Evolutionary conservation across 2,329 filamentous ascomycete genomes (phyloP), one percentile per base, ranked within the genome.

Genomic region (Allantophomopsis lycopodina): DNA sequence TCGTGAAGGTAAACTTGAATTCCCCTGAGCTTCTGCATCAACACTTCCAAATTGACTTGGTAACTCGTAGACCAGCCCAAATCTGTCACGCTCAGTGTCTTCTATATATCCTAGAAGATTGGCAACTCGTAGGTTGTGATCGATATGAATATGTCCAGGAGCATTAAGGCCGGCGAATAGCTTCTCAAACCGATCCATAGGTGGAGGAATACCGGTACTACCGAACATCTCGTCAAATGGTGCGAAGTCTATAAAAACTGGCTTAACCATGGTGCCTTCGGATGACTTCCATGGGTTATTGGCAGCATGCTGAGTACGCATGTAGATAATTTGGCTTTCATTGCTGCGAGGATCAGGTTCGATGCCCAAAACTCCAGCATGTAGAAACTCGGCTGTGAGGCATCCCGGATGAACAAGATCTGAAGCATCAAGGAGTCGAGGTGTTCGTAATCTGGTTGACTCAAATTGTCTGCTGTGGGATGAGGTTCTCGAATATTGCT

Each of bases 61-160:
- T 21, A 88, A 73, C 37, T 82, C 77, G 50, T 85, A 89, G 10
- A 89, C 70, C 10, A 89, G 64, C 5, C 83, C 83, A 40, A 86
- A 73, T 8, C 83, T 70, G 1, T 83, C 77, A 39, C 73, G 65
- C 14, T 74, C 70, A 39, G 80, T 67, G 49, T 88, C 83, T 53
- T 88, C 82, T 49, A 85, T 86, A 51, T 85, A 88, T 2, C 73
- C 76, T 11, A 80, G 58, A 35, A 81, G 60, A 16, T 70, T 66
- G 13, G 76, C 72, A 8, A 79, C 51, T 46, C 83, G 66, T 53
- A 55, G 46, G 70, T 77, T 65, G 69, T 82, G 2, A 77, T 68
- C 17, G 61, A 66, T 5, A 61, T 66, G 2, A 65, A 63, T 15
- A 65, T 62, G 35, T 68, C 36, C 68, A 0, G 69, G 63, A 40